These are phyloP conservation scores for Borovskyia barvae DNA, from an alignment of 208 protist genomes.

Conservation along the genomic window DNA sequence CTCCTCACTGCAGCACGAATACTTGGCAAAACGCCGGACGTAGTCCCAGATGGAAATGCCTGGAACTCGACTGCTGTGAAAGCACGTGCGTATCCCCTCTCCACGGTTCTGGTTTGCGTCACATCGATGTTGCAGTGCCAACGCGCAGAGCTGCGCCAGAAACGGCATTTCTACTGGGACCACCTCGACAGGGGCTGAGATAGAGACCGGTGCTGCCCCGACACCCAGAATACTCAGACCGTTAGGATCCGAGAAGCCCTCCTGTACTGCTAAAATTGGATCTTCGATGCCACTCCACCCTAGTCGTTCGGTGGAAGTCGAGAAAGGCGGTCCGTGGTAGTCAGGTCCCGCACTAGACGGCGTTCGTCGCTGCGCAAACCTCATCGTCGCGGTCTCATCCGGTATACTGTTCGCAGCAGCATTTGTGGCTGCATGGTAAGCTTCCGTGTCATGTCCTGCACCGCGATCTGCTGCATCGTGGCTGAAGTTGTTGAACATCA, in stretches of 20 bases:
- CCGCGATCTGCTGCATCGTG: too few species aligned
- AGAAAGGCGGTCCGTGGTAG: neutral
- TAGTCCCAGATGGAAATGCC: conserved; percentile 88
- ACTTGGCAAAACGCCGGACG: conserved; percentile 89
- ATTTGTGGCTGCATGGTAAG: too few species aligned
- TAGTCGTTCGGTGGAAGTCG: too few species aligned
- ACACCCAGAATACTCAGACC: conserved; percentile 28
- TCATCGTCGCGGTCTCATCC: too few species aligned
- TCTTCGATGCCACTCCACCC: too few species aligned
- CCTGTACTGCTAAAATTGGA: too few species aligned
- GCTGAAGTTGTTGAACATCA: too few species aligned
- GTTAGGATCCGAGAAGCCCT: too few species aligned
- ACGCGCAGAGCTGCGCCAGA: conserved; percentile 46
- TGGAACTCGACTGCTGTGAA: conserved; percentile 77
- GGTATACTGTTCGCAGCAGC: too few species aligned
- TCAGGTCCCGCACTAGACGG: too few species aligned
- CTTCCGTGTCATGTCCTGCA: too few species aligned
- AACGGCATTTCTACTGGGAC: conserved; percentile 43
- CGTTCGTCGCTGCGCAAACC: too few species aligned
- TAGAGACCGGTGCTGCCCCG: conserved; percentile 5
- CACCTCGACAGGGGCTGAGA: conserved; percentile 12
- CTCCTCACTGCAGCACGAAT: conserved; percentile 84
- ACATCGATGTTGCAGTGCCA: conserved; percentile 70
- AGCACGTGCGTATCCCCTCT: conserved; percentile 36
- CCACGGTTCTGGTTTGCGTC: conserved; percentile 28